phyloP scores from a whole-genome alignment of 352 stramenopile species.

The Globisporangium abappressorium region DNA sequence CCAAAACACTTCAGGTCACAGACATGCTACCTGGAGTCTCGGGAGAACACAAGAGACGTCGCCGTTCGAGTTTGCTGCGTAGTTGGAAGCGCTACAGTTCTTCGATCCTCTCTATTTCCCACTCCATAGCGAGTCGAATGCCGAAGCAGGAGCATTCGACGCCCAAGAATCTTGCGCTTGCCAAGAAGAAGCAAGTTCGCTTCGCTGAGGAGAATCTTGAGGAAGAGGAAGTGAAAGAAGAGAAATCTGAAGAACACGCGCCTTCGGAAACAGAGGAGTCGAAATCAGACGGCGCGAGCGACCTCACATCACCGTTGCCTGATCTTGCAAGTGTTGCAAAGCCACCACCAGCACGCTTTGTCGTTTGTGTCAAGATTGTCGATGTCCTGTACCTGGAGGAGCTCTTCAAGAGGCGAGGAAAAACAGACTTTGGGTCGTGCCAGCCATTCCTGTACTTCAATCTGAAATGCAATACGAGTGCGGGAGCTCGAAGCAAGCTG shows the following conservation, averaged over 20 bases:
- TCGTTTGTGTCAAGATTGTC: slow-evolving; percentile 46
- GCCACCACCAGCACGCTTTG: slow-evolving; percentile 1
- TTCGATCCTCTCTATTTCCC: slow-evolving; percentile 63
- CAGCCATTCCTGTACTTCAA: slow-evolving; percentile 51
- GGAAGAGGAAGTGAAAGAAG: slow-evolving; percentile 25
- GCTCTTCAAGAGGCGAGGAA: slow-evolving; percentile 43
- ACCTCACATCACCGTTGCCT: neutral
- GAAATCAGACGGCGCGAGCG: neutral
- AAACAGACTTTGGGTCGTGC: slow-evolving; percentile 39
- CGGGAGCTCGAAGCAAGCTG: slow-evolving; percentile 39
- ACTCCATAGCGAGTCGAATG: slow-evolving; percentile 29
- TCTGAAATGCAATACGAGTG: slow-evolving; percentile 24
- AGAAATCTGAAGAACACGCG: slow-evolving; percentile 10
- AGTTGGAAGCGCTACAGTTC: slow-evolving; percentile 82
- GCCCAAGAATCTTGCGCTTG: neutral
- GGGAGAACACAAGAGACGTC: slow-evolving; percentile 61
- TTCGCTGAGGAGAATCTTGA: slow-evolving; percentile 31
- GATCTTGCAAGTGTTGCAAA: neutral
- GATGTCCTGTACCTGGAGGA: slow-evolving; percentile 51
- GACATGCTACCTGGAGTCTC: slow-evolving; percentile 78
- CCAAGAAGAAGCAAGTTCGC: slow-evolving; percentile 63
- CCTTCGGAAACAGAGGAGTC: neutral
- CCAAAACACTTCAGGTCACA: slow-evolving; percentile 77
- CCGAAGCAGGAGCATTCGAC: neutral
- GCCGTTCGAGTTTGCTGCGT: slow-evolving; percentile 60